A percentile compares a stretch with the other conserved stretches of the same genome.
These are phyloP conservation scores for Globisporangium takayamanum DNA, from an alignment of 352 stramenopile genomes.

Conservation along the genomic window DNA sequence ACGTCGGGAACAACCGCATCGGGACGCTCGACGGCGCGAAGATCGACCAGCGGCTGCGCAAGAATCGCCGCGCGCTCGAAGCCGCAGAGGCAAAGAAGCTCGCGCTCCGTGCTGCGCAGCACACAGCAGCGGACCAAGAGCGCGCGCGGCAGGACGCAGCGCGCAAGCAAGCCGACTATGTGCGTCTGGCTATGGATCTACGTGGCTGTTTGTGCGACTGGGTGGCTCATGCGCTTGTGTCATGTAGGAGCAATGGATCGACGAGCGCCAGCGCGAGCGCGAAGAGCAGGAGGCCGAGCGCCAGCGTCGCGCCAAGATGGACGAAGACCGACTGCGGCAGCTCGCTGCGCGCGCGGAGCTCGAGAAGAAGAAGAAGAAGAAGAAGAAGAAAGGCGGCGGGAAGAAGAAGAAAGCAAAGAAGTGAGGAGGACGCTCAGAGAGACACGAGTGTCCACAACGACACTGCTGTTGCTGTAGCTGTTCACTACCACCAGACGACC, in stretches of 20 bases:
- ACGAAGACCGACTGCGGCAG: conserved; percentile 66
- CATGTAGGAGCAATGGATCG: conserved; percentile 61
- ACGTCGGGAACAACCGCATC: conserved; percentile 79
- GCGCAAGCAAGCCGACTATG: conserved; percentile 50
- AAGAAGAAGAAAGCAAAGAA: conserved; percentile 54
- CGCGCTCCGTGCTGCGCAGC: conserved; percentile 39
- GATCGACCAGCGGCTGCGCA: conserved; percentile 40
- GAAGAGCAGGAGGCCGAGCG: conserved; percentile 41
- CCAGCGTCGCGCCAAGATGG: conserved; percentile 37
- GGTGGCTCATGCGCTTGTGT: background rate
- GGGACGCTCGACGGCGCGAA: conserved; percentile 35
- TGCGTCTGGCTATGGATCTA: conserved; percentile 12
- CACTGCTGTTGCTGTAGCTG: no score
- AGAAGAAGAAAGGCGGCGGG: conserved; percentile 26
- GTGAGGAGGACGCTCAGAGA: background rate
- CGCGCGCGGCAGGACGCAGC: conserved; percentile 35
- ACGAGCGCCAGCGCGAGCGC: conserved; percentile 49
- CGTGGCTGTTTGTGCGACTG: background rate
- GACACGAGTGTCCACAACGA: no score
- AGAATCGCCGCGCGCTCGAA: conserved; percentile 48
- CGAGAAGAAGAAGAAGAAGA: conserved; percentile 84
- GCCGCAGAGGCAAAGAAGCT: conserved; percentile 33
- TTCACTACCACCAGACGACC: no score
- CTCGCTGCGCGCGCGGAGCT: conserved; percentile 60
- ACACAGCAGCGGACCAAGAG: conserved; percentile 43